These are phyloP conservation scores for Akanthomyces uredinophilus DNA, from an alignment of 2,329 filamentous ascomycete genomes.

Conservation along the genomic window DNA sequence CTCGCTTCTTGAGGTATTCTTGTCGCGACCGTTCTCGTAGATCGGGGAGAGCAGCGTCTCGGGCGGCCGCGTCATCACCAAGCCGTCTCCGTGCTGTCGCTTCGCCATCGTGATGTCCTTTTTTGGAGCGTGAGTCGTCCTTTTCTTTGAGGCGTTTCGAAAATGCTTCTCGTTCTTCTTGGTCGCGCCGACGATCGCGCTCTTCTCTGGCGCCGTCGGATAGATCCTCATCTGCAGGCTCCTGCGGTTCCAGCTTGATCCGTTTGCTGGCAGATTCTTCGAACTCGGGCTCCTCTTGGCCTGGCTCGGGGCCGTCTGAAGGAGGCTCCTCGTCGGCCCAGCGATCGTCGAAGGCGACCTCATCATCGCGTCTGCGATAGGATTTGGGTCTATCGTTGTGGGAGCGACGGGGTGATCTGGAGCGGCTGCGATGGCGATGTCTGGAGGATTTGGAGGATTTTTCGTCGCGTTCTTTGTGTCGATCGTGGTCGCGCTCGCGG, in stretches of 20 bases:
- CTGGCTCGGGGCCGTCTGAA: slow-evolving; percentile 36
- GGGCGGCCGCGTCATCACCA: slow-evolving; percentile 54
- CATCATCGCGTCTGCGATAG: slow-evolving; percentile 37
- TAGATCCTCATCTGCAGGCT: slow-evolving; percentile 40
- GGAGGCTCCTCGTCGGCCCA: slow-evolving; percentile 73
- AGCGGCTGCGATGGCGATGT: slow-evolving; percentile 27
- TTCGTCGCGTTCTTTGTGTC: slow-evolving; percentile 19
- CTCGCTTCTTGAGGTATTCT: slow-evolving; percentile 89
- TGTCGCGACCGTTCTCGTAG: slow-evolving; percentile 80
- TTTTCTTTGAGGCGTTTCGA: slow-evolving; percentile 69
- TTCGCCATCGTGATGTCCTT: slow-evolving; percentile 53
- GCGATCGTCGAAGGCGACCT: slow-evolving; percentile 62
- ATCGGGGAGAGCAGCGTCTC: slow-evolving; percentile 70
- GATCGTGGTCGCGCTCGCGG: slow-evolving; percentile 11
- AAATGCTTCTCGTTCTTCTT: slow-evolving; percentile 73
- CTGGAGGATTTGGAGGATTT: slow-evolving; percentile 19
- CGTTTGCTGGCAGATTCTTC: slow-evolving; percentile 67
- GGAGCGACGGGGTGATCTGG: slow-evolving; percentile 28
- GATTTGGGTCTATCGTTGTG: slow-evolving; percentile 33
- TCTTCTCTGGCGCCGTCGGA: slow-evolving; percentile 58
- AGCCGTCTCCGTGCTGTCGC: slow-evolving; percentile 51
- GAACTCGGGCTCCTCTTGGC: slow-evolving; percentile 53
- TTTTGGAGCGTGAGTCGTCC: slow-evolving; percentile 66
- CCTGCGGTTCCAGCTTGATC: slow-evolving; percentile 57
- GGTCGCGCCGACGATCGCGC: slow-evolving; percentile 57